phyloP scores from a whole-genome alignment of 2,329 filamentous ascomycete species.

The Cladosporium velox region DNA sequence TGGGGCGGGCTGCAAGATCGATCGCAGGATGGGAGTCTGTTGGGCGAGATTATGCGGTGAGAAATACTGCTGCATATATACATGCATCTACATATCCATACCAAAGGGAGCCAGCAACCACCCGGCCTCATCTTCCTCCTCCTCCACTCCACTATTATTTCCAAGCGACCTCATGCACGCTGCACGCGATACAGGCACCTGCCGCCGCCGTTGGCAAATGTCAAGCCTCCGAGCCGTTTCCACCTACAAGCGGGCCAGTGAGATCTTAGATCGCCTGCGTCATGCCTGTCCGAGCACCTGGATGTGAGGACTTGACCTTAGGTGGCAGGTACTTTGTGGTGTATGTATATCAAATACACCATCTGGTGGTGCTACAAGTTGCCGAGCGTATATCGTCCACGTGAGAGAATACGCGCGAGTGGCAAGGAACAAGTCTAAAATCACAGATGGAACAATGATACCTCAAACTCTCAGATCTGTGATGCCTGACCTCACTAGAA shows the following conservation, averaged over 20 bases:
- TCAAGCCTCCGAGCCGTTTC: not conserved
- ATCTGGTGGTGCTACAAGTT: not conserved
- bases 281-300: not conserved
- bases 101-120: not conserved
- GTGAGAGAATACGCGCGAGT: not conserved
- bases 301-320: not conserved
- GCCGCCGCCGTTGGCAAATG: slow-evolving; percentile 4
- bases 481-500: not conserved
- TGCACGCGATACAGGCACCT: slow-evolving; percentile 9
- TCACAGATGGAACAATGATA: not conserved
- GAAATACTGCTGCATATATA: not conserved
- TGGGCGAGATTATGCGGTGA: slow-evolving; percentile 6
- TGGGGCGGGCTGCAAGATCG: not conserved
- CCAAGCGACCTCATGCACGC: not conserved
- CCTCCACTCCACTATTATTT: not conserved
- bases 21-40: not conserved
- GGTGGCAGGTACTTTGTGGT: not conserved
- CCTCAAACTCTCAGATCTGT: not conserved
- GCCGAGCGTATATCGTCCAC: not conserved
- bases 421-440: not conserved
- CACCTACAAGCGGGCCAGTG: not conserved
- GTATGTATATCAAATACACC: not conserved
- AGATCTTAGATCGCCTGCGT: slow-evolving; percentile 7
- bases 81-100: not conserved
- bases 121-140: not conserved